Conservation (phyloP, 768 basidiomycete species). For the Leccinum longicurvipes region DNA sequence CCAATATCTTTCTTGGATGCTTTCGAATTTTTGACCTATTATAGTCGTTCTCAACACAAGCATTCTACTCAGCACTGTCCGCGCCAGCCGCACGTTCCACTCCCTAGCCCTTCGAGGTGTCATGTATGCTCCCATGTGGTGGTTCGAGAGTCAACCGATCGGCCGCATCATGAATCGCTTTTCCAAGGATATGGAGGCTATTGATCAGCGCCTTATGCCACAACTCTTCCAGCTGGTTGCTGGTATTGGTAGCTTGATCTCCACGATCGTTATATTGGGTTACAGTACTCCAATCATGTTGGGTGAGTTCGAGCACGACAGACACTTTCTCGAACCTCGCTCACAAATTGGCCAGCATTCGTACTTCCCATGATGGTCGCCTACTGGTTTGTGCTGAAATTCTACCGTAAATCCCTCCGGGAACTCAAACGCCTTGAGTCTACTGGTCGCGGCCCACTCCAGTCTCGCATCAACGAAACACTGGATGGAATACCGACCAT, state of each 20-base stretch:
- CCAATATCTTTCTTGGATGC: neutral
- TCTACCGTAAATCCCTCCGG: constrained; percentile 46
- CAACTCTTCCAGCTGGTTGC: constrained; percentile 28
- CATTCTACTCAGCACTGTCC: constrained; percentile 25
- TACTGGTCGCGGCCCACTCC: constrained; percentile 44
- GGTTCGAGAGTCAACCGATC: constrained; percentile 34
- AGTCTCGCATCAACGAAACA: constrained; percentile 50
- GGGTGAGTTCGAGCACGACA: constrained; percentile 31
- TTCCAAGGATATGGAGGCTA: constrained; percentile 39
- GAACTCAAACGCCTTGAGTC: constrained; percentile 47
- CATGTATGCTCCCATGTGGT: constrained; percentile 26
- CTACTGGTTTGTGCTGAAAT: constrained; percentile 42
- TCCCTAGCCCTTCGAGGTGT: constrained; percentile 22
- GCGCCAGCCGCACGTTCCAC: constrained; percentile 28
- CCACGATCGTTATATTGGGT: constrained; percentile 21
- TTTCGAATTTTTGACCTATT: neutral
- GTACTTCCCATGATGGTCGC: constrained; percentile 26
- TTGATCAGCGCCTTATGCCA: constrained; percentile 37
- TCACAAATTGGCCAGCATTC: constrained; percentile 22
- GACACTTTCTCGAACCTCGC: constrained; percentile 3
- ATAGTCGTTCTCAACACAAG: constrained; percentile 25
- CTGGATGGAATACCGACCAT: constrained; percentile 46
- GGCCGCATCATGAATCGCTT: constrained; percentile 50
- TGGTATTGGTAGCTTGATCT: constrained; percentile 22
- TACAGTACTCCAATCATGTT: constrained; percentile 32